Evolutionary conservation across 225 moss, liverwort and hornwort genomes (phyloP).

Genomic region (Pseudisothecium myosuroides): DNA sequence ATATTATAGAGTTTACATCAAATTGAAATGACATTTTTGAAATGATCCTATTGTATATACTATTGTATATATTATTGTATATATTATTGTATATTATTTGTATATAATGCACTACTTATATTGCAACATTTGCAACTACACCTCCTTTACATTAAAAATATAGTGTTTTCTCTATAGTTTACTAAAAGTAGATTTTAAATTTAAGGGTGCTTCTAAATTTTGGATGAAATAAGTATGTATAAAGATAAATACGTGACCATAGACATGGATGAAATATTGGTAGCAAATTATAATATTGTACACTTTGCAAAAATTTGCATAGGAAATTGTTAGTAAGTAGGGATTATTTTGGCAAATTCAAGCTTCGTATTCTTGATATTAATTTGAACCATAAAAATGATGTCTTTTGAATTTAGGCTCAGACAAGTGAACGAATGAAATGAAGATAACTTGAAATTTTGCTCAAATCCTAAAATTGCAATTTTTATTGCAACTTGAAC

Average conservation of each 20-base stretch:
- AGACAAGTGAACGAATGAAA: background rate
- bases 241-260: background rate
- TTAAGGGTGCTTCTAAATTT: background rate
- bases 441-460: background rate
- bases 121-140: background rate
- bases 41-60: background rate
- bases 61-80: background rate
- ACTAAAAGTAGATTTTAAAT: background rate
- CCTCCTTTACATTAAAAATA: background rate
- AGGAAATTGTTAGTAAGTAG: background rate
- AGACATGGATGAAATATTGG: background rate
- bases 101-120: background rate
- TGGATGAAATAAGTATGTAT: background rate
- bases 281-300: background rate
- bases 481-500: background rate
- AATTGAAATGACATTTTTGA: background rate
- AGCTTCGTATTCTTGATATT: rapidly evolving
- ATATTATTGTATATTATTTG: background rate
- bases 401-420: background rate
- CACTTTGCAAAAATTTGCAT: background rate
- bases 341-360: background rate
- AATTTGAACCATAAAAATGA: background rate
- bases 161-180: background rate
- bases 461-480: background rate
- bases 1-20: background rate